A percentile compares a stretch with the other conserved stretches of the same genome.
Evolutionary conservation across 2,329 filamentous ascomycete species (phyloP).

Genomic region (Cladosporium sp.): DNA sequence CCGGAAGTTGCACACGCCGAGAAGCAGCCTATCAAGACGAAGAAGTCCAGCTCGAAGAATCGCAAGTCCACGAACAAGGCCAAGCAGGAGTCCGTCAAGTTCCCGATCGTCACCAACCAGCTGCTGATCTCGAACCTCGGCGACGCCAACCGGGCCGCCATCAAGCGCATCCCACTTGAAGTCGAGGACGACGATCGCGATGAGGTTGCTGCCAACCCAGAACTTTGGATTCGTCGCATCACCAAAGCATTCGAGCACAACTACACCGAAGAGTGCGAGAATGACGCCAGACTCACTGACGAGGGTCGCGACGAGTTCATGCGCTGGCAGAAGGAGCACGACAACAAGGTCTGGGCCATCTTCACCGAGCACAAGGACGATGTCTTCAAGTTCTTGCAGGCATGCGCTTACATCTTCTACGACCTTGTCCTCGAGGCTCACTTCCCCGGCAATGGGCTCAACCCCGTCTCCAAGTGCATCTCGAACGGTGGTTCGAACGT

Average conservation of each 20-base stretch:
- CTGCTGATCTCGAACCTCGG: background rate
- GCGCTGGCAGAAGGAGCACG: slow-evolving; percentile 1
- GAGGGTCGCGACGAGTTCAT: background rate
- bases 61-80: background rate
- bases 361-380: background rate
- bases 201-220: background rate
- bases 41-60: background rate
- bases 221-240: background rate
- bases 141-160: background rate
- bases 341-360: background rate
- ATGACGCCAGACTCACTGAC: background rate
- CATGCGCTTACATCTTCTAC: slow-evolving; percentile 1
- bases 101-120: background rate
- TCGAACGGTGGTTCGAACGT: background rate
- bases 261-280: background rate
- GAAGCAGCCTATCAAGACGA: background rate
- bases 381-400: background rate
- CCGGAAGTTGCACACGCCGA: background rate
- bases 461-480: background rate
- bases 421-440: background rate
- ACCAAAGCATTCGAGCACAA: background rate
- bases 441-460: background rate
- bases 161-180: background rate
- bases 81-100: background rate
- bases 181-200: background rate